Base-by-base conservation (phyloP, 2,329 filamentous ascomycete genomes). In the Dothiorella sarmentorum region DNA sequence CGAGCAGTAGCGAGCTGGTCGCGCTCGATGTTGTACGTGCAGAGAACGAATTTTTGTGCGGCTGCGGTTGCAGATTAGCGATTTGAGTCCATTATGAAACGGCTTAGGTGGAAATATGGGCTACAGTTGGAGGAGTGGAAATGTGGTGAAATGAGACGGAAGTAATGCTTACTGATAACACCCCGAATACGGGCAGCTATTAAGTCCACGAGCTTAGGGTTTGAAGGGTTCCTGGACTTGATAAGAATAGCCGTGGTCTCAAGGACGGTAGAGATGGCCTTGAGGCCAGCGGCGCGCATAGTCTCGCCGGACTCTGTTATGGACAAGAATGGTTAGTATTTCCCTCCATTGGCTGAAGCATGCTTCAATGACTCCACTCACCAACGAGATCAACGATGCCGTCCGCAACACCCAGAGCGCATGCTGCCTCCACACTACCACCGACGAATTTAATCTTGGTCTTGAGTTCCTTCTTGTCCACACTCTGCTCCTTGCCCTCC, bases 351-450 rank as follows among this genome's bases (percentile, higher is more conserved):
- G 4, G 42, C 5, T 52, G 3, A 26, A 13, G 18, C 13, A 6
- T 17, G 7, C 15, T 9, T 24, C 15, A 11, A 1, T 17, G 18
- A 6, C n/a, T 24, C 13, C 29, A 84, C 89, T 72, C 76, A 94
- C 91, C 91, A 70, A 99, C 94, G 60, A 99, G 85, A 77, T 99
- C 94, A 45, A 99, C 91, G 72, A 99, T 97, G 52, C 93, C 94
- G 72, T 97, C 93, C 42, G 94, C 94, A 26, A 97, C 92, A 56
- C 94, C 94, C 57, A 99, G 80, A 18, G 94, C 93, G 71, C 94
- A 99, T 37, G 94, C 93, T 53, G 94, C 93, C 78, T 99, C 94
- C 31, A 99, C 94, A 80, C 93, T 97, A 15, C 94, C 94, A 64
- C 93, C 94, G 61, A 97, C 83, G 75, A 94, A 95, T 69, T 96